Percentiles rank a stretch among this genome's conserved stretches.
Conservation (phyloP, 768 basidiomycete species). For the Russula sp. region DNA sequence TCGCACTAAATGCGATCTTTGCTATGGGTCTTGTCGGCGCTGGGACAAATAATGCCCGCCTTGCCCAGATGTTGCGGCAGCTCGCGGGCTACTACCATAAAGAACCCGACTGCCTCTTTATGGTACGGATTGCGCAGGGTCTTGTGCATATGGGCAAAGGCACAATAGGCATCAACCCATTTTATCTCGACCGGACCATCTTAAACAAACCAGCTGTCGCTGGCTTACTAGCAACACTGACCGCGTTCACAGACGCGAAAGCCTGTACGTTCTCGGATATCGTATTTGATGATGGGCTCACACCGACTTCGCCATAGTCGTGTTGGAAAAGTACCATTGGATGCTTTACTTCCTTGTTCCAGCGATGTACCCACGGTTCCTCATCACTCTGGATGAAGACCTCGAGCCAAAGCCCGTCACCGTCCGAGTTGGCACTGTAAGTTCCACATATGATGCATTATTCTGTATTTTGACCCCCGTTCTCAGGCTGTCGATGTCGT, state of each 20-base stretch:
- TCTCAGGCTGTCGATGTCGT: conserved; percentile 91
- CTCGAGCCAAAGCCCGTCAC: conserved; percentile 83
- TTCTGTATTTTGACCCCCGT: conserved; percentile 14
- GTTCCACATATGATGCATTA: conserved; percentile 28
- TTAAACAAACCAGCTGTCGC: conserved; percentile 89
- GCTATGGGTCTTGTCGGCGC: conserved; percentile 99
- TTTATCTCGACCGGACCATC: conserved; percentile 88
- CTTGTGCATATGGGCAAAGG: conserved; percentile 99
- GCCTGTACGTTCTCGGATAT: conserved; percentile 60
- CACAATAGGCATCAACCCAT: conserved; percentile 93
- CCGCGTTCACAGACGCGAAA: conserved; percentile 93
- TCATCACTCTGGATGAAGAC: conserved; percentile 94
- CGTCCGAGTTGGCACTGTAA: conserved; percentile 88
- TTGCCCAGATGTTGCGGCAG: conserved; percentile 96
- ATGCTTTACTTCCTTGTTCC: conserved; percentile 96
- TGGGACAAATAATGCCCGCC: conserved; percentile 96
- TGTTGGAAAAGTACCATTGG: conserved; percentile 96
- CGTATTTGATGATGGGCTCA: background rate
- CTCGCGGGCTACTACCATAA: conserved; percentile 98
- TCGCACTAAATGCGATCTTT: conserved; percentile 95
- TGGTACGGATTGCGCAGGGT: conserved; percentile 93
- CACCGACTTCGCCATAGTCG: conserved; percentile 48
- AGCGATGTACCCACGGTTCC: conserved; percentile 97
- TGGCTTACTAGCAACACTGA: conserved; percentile 81
- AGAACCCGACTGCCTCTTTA: conserved; percentile 94